Base-by-base conservation (phyloP, 352 stramenopile genomes). In the Aphanomyces invadans region DNA sequence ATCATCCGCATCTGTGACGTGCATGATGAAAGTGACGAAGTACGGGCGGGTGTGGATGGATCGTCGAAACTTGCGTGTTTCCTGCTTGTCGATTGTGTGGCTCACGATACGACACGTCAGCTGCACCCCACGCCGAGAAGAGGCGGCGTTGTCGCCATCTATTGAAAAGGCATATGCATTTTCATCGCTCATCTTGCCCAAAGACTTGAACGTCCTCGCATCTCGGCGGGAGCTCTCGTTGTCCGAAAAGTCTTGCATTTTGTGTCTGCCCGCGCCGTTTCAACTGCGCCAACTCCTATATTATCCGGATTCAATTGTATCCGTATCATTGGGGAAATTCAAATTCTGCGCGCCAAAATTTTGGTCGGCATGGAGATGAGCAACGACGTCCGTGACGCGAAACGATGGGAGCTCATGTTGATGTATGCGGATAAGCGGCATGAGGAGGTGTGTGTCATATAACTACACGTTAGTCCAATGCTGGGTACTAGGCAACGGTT, bases 11-110 rank as follows among this genome's bases (percentile, higher is more conserved):
- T 78, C 74, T 15, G 73, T 76, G 44, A 76, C 76, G 25, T 88
- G 62, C 26, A 76, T 81, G 42, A 90, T 88, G 2, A 90, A 70
- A 45, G 74, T 75, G 62, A 76, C 84, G 69, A 77, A 86, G 31
- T 72, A 62, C 19, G 74, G 70, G 26, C 77, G 72, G 19, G 87
- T 78, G 3, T 77, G 75, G 19, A 90, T 81, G 68, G 87, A 88
- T 19, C 81, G 79, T 63, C 87, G 71, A 48, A 80, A 80, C 54
- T 90, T 80, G 10, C 87, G 72, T 61, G 77, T 79, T 42, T 90
- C 88, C 61, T 88, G 88, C 76, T 81, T 87, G 70, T 90, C 76
- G 66, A 90, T 88, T 56, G 80, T 83, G 63, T 88, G 78, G 38
- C 65, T 73, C 23, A 81, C 78, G 44, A 90, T 87, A 15, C 62